A percentile compares a stretch with the other conserved stretches of the same genome.
These are phyloP conservation scores for Conoideocrella luteorostrata DNA, from an alignment of 2,329 filamentous ascomycete genomes.

Conservation along the genomic window DNA sequence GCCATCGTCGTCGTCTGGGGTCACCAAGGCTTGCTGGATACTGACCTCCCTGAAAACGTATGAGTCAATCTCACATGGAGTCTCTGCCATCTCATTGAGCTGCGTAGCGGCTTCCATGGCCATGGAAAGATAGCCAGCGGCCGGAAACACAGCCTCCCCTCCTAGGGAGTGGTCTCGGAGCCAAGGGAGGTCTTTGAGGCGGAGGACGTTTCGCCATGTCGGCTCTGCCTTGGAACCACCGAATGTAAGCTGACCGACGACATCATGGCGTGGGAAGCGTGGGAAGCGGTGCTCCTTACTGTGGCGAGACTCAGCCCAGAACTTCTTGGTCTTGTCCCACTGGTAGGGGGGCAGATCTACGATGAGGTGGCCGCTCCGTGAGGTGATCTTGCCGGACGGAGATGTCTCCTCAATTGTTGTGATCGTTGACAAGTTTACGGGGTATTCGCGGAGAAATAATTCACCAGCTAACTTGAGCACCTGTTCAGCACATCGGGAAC, in stretches of 20 bases:
- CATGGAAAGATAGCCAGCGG: constrained; percentile 36
- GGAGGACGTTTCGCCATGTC: constrained; percentile 42
- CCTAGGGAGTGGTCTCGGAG: constrained; percentile 50
- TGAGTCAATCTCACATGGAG: constrained; percentile 4
- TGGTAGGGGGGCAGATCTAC: not conserved
- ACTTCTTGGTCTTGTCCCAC: not conserved
- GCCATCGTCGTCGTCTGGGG: constrained; percentile 22
- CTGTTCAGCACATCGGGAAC: constrained; percentile 21
- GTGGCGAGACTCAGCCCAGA: constrained; percentile 10
- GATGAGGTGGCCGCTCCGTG: constrained; percentile 8
- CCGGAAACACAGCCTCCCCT: constrained; percentile 39
- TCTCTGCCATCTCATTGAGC: not conserved
- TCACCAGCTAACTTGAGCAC: not conserved
- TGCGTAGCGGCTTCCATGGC: constrained; percentile 32
- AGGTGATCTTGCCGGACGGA: not conserved
- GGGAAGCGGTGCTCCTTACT: constrained; percentile 17
- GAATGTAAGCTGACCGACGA: constrained; percentile 31
- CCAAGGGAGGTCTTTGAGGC: constrained; percentile 45
- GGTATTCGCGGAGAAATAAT: not conserved
- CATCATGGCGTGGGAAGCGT: constrained; percentile 30
- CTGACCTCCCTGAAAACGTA: constrained; percentile 21
- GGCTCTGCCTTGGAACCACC: constrained; percentile 18
- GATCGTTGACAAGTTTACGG: not conserved
- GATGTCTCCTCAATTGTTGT: too few relatives aligned
- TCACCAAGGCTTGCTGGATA: constrained; percentile 23